These are phyloP conservation scores for Roridomyces roridus DNA, from an alignment of 768 basidiomycete species.

Conservation along the genomic window DNA sequence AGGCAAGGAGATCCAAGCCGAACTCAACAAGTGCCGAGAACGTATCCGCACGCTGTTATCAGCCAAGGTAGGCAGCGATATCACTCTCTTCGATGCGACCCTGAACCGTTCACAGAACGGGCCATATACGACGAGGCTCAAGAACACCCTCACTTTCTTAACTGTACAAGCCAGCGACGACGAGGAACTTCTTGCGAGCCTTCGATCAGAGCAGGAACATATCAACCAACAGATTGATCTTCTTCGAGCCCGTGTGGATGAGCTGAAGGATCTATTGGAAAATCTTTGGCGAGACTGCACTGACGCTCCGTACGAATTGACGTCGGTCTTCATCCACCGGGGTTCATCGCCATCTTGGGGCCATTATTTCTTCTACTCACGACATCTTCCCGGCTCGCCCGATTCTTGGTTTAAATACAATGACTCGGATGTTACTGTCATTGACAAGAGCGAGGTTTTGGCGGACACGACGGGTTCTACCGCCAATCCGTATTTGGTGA, in stretches of 20 bases:
- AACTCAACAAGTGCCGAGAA: constrained; percentile 69
- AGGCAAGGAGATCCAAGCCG: constrained; percentile 72
- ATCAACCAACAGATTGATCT: constrained; percentile 63
- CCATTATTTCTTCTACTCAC: constrained; percentile 96
- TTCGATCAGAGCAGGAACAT: constrained; percentile 59
- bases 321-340: constrained; percentile 94
- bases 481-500: constrained; percentile 88
- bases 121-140: constrained; percentile 62
- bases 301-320: constrained; percentile 83
- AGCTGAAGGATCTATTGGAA: constrained; percentile 75
- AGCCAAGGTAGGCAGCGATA: constrained; percentile 61
- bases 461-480: constrained; percentile 89
- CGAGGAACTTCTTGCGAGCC: constrained; percentile 54
- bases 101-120: constrained; percentile 51
- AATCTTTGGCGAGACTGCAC: constrained; percentile 73
- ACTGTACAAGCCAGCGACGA: constrained; percentile 62
- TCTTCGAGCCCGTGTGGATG: constrained; percentile 53
- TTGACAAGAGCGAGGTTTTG: constrained; percentile 82
- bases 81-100: not conserved
- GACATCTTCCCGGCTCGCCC: constrained; percentile 78
- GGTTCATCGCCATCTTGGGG: constrained; percentile 88
- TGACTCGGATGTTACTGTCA: constrained; percentile 83
- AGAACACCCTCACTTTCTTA: constrained; percentile 63
- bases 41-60: constrained; percentile 71
- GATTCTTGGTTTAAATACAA: constrained; percentile 98